A percentile compares a stretch with the other conserved stretches of the same genome.
Evolutionary conservation across 2,329 filamentous ascomycete species (phyloP).

Genomic region (Xylaria sp.): DNA sequence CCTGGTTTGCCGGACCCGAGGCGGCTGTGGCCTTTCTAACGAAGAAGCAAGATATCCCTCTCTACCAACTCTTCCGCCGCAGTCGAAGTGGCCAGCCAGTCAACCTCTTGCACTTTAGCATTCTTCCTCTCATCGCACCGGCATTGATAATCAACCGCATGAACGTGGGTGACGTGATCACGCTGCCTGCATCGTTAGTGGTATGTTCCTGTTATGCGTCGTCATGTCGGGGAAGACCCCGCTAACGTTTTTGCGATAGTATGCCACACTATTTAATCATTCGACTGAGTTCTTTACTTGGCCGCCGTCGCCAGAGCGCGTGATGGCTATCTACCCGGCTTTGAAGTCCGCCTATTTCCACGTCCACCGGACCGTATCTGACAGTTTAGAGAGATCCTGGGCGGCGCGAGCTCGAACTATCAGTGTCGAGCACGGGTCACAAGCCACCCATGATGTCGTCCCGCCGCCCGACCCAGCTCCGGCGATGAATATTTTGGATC

Average conservation of each 20-base stretch:
- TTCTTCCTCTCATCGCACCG: conserved; percentile 73
- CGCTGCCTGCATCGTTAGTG: conserved; percentile 49
- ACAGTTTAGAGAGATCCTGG: conserved; percentile 60
- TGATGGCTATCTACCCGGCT: conserved; percentile 61
- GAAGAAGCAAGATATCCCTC: conserved; percentile 26
- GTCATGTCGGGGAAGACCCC: neutral
- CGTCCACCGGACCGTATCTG: conserved; percentile 60
- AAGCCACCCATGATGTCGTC: conserved; percentile 23
- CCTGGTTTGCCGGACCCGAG: conserved; percentile 63
- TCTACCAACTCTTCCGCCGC: conserved; percentile 32
- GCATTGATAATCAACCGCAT: conserved; percentile 75
- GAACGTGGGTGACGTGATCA: conserved; percentile 63
- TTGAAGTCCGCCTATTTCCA: conserved; percentile 56
- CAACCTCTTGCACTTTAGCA: conserved; percentile 42
- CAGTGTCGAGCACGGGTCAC: conserved; percentile 25
- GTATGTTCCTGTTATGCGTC: conserved; percentile 39
- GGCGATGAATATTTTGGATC: conserved; percentile 39
- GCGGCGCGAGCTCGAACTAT: conserved; percentile 57
- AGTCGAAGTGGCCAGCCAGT: conserved; percentile 23
- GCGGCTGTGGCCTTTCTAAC: conserved; percentile 57
- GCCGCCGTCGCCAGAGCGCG: conserved; percentile 65
- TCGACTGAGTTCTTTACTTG: conserved; percentile 60
- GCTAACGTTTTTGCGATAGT: conserved; percentile 52
- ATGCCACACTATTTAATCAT: conserved; percentile 59
- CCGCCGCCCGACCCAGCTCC: conserved; percentile 32